Percentiles rank a stretch among this genome's conserved stretches.
Evolutionary conservation across 2,329 filamentous ascomycete species (phyloP).

Genomic region (Sporothrix luriei): DNA sequence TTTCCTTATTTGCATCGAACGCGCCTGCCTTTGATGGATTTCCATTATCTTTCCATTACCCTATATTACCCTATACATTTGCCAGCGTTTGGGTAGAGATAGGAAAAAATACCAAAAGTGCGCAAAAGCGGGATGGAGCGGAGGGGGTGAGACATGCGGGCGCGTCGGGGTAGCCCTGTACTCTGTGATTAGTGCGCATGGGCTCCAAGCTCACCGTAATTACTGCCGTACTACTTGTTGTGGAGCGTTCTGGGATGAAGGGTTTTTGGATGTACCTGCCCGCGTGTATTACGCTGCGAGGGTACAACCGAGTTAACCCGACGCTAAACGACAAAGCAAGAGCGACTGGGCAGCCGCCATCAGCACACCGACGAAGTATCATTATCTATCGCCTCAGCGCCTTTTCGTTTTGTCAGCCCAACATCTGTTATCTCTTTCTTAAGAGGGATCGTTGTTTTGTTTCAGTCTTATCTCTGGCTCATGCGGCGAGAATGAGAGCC

Average conservation of each 20-base stretch:
- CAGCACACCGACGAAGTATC: constrained; percentile 8
- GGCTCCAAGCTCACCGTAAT: constrained; percentile 2
- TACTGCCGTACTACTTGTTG: not conserved
- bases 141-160: not conserved
- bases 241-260: not conserved
- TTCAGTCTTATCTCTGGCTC: constrained; percentile 22
- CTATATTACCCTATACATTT: constrained; percentile 32
- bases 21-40: constrained; percentile 29
- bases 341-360: not conserved
- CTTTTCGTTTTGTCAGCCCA: not conserved
- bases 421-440: constrained; percentile 1
- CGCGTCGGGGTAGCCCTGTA: constrained; percentile 7
- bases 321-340: constrained; percentile 28
- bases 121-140: constrained; percentile 11
- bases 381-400: constrained; percentile 16
- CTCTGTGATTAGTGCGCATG: constrained; percentile 18
- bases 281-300: too few relatives aligned
- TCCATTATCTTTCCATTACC: constrained; percentile 33
- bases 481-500: not conserved
- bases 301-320: constrained; percentile 24
- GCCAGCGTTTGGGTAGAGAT: constrained; percentile 7
- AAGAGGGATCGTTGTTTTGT: constrained; percentile 9
- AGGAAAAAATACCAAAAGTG: not conserved
- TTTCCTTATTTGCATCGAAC: constrained; percentile 29
- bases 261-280: not conserved